These are phyloP conservation scores for Mycena latifolia DNA, from an alignment of 768 basidiomycete genomes.

Conservation along the genomic window DNA sequence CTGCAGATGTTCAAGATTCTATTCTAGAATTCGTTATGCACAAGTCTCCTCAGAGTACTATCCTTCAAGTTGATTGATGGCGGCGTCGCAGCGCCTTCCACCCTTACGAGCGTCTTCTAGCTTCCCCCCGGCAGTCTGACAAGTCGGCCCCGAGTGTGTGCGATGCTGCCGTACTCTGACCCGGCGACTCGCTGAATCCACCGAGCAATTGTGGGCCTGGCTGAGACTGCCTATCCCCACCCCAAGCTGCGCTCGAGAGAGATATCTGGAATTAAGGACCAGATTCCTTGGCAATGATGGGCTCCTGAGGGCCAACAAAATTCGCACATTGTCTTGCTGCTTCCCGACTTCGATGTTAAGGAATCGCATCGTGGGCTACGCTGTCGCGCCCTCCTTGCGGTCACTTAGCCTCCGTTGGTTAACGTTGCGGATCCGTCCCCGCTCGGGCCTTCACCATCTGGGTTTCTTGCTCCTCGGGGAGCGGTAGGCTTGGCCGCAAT, in stretches of 20 bases:
- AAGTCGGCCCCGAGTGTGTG: conserved; percentile 6
- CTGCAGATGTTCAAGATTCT: no score
- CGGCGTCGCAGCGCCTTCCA: background rate
- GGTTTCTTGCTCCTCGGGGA: conserved; percentile 8
- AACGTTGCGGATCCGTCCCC: conserved; percentile 26
- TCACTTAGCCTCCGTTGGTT: conserved; percentile 8
- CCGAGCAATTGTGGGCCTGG: no score
- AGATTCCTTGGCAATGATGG: background rate
- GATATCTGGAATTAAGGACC: background rate
- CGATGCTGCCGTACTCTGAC: background rate
- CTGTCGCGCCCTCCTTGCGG: background rate
- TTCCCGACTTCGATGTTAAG: conserved; percentile 5
- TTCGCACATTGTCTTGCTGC: background rate
- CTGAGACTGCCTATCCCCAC: no score
- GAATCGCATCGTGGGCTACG: conserved; percentile 12
- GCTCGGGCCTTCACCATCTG: background rate
- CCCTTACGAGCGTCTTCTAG: background rate
- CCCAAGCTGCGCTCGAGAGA: no score
- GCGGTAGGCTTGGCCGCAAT: no score
- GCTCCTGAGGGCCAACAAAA: background rate
- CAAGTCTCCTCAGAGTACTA: no score
- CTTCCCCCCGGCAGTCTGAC: conserved; percentile 1
- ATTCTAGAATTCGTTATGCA: no score
- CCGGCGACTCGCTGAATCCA: background rate
- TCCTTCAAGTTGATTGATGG: conserved; percentile 11